Evolutionary conservation across 768 basidiomycete genomes (phyloP), one percentile per base, ranked within the genome.

Genomic region (Suillus lakei): DNA sequence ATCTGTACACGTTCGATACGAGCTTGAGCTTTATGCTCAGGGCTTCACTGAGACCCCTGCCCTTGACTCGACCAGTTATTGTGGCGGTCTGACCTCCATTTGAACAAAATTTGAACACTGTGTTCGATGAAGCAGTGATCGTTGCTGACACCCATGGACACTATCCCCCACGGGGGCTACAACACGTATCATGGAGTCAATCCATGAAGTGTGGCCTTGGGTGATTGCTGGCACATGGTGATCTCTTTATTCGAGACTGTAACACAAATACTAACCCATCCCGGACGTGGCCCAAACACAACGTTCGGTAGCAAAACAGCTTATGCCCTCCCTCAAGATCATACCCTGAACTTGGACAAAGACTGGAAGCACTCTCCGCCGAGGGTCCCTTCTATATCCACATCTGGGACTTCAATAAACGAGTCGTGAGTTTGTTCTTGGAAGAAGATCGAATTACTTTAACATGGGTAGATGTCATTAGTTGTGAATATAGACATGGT

Each of bases 1-100:
- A 7, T 30, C 28, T 34, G 30, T 54, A 9, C 4, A 54, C 9
- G 18, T 54, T 32, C 32, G 34, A 34, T 21, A 32, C 21, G n/a
- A 54, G 32, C 53, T 54, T 54, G 53, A 54, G 53, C 32, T 54
- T 54, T 54, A 54, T n/a, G 21, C 21, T 21, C 53, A 54, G 32
- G 53, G 30, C 32, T 32, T 54, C 30, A 34, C 8, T 2, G 30
- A 54, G 53, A 54, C 53, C 21, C 4, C 32, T 13, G 13, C 21
- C 30, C 32, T 54, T 18, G 21, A 15, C 18, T 26, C 30, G 5
- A 32, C n/a, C 21, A 7, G 21, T 12, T 9, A 16, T 16, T 54
- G 30, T 54, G 53, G 53, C 53, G 10, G 21, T n/a, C 53, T 3
- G 9, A n/a, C 21, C n/a, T 13, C 32, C 53, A n/a, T 54, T 10